phyloP scores from a whole-genome alignment of 2,329 filamentous ascomycete genomes.

The Talaromyces albobiverticillius region DNA sequence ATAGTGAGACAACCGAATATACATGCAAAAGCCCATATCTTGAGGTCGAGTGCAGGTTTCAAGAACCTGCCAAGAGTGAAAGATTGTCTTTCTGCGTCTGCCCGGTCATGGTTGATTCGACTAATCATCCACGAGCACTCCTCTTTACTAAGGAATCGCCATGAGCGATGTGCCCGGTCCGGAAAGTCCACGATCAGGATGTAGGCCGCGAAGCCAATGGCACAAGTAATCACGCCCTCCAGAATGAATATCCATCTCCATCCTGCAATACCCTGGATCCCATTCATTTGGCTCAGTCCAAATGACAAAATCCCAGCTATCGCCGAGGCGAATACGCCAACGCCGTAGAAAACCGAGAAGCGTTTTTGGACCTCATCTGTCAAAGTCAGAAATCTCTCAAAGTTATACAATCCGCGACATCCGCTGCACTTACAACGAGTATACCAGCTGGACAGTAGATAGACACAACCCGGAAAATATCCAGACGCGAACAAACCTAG shows the following conservation, averaged over 20 bases:
- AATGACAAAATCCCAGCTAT: slow-evolving; percentile 47
- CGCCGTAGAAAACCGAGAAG: slow-evolving; percentile 48
- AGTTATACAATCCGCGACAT: too few relatives aligned
- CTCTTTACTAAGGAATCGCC: slow-evolving; percentile 31
- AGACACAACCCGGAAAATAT: slow-evolving; percentile 69
- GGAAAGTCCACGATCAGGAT: slow-evolving; percentile 33
- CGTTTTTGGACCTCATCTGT: slow-evolving; percentile 29
- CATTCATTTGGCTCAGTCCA: slow-evolving; percentile 41
- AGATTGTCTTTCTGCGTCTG: slow-evolving; percentile 48
- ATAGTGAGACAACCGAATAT: slow-evolving; percentile 63
- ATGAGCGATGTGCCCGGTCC: slow-evolving; percentile 29
- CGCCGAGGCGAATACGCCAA: slow-evolving; percentile 48
- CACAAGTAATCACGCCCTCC: slow-evolving; percentile 37
- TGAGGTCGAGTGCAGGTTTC: slow-evolving; percentile 46
- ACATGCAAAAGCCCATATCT: slow-evolving; percentile 55
- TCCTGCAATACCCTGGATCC: slow-evolving; percentile 41
- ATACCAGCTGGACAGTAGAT: slow-evolving; percentile 72
- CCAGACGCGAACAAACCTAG: slow-evolving; percentile 63
- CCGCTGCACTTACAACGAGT: slow-evolving; percentile 45
- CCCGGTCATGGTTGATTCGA: slow-evolving; percentile 52
- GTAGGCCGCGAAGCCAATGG: neutral
- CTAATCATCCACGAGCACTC: slow-evolving; percentile 51
- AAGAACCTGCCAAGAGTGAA: slow-evolving; percentile 51
- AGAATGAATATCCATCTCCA: slow-evolving; percentile 58
- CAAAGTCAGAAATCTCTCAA: neutral